These are phyloP conservation scores for Glutinoglossum americanum DNA, from an alignment of 495 filamentous ascomycete genomes.

Conservation along the genomic window DNA sequence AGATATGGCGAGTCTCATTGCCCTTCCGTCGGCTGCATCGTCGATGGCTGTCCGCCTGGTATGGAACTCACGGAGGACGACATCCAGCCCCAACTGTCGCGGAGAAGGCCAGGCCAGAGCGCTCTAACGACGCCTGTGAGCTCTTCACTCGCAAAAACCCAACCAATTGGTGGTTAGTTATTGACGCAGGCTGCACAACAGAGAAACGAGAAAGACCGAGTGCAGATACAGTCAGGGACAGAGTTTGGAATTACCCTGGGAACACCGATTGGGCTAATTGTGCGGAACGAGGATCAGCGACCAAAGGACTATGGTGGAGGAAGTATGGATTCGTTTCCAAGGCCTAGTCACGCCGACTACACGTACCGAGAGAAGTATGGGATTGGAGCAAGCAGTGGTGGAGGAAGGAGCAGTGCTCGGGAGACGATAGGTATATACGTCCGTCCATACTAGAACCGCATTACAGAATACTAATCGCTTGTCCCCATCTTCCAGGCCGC, in stretches of 20 bases:
- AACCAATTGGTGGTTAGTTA: not conserved
- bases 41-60: conserved; percentile 76
- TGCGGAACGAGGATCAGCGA: conserved; percentile 80
- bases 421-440: conserved; percentile 76
- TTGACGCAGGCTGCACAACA: not conserved
- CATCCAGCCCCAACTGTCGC: conserved; percentile 88
- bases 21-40: conserved; percentile 72
- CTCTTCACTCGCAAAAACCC: not conserved
- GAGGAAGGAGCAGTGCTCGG: conserved; percentile 75
- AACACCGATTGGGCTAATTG: conserved; percentile 74
- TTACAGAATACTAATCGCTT: conserved; percentile 9
- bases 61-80: conserved; percentile 73
- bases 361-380: conserved; percentile 97
- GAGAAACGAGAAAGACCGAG: conserved; percentile 76
- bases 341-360: conserved; percentile 88
- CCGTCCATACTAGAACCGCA: not conserved
- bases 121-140: conserved; percentile 57
- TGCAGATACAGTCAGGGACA: conserved; percentile 84
- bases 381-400: conserved; percentile 80
- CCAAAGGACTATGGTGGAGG: conserved; percentile 82
- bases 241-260: conserved; percentile 85
- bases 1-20: conserved; percentile 87
- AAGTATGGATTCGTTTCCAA: conserved; percentile 81
- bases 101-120: conserved; percentile 76
- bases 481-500: conserved; percentile 27